A percentile compares a stretch with the other conserved stretches of the same genome.
Conservation (phyloP, 129 eudicot species). For the Arctium lappa region DNA sequence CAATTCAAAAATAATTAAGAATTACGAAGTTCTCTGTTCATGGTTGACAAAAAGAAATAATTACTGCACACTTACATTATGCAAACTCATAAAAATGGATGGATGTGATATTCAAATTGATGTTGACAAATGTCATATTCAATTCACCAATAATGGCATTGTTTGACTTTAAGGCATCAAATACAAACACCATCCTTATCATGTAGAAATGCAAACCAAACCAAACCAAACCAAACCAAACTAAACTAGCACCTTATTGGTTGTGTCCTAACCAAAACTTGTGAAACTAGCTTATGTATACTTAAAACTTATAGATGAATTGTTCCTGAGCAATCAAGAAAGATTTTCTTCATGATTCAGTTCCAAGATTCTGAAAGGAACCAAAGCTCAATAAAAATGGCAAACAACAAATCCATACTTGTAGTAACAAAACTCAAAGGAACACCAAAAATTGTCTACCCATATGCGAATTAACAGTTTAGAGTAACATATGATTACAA, state of each 20-base stretch:
- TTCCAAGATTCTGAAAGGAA: conserved; percentile 10
- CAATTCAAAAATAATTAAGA: background rate
- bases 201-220: background rate
- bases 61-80: background rate
- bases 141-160: conserved; percentile 25
- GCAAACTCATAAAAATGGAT: background rate
- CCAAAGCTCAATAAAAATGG: background rate
- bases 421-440: conserved; percentile 8
- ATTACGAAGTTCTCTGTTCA: background rate
- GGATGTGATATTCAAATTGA: background rate
- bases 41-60: background rate
- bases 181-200: conserved; percentile 21
- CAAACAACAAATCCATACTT: background rate
- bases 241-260: background rate
- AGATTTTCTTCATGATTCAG: background rate
- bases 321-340: conserved; percentile 10
- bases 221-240: background rate
- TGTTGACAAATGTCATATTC: conserved; percentile 20
- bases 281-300: background rate
- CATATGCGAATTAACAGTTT: conserved; percentile 13
- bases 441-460: background rate
- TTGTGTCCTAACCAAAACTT: background rate
- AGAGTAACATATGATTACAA: conserved; percentile 11
- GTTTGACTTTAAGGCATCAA: conserved; percentile 15
- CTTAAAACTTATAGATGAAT: background rate